Percentiles rank a stretch among this genome's conserved stretches.
These are phyloP conservation scores for Neofusicoccum sp. DNA, from an alignment of 2,329 filamentous ascomycete species.

Conservation along the genomic window DNA sequence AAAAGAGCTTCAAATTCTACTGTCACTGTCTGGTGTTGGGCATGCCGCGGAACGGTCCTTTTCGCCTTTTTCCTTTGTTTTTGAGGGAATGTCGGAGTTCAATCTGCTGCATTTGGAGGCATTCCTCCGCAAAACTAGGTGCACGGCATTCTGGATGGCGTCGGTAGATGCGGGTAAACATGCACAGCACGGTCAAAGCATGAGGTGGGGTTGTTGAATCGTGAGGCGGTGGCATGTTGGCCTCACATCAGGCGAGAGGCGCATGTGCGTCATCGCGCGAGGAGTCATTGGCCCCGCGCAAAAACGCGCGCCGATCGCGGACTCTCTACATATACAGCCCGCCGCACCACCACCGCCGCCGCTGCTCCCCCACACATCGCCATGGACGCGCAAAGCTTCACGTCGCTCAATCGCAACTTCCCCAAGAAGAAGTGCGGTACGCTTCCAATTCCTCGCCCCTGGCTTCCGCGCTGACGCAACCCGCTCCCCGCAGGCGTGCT, in stretches of 20 bases:
- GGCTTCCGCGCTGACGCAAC: slow-evolving; percentile 22
- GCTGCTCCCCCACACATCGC: background rate
- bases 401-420: slow-evolving; percentile 39
- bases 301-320: slow-evolving; percentile 13
- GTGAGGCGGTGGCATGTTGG: background rate
- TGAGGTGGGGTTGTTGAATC: no score
- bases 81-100: no score
- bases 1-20: background rate
- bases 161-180: no score
- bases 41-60: background rate
- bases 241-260: background rate
- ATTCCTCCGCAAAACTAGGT: no score
- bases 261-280: background rate
- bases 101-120: no score
- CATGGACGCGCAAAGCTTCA: slow-evolving; percentile 48
- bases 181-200: no score
- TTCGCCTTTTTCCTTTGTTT: background rate
- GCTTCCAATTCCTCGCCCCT: slow-evolving; percentile 20
- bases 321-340: background rate
- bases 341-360: background rate
- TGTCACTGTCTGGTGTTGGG: background rate
- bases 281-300: slow-evolving; percentile 1
- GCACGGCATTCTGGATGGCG: no score
- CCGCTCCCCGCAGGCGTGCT: slow-evolving; percentile 59
- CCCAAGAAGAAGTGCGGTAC: slow-evolving; percentile 54